These are phyloP conservation scores for Salvia splendens DNA, from an alignment of 257 asterid genomes.

Conservation along the genomic window DNA sequence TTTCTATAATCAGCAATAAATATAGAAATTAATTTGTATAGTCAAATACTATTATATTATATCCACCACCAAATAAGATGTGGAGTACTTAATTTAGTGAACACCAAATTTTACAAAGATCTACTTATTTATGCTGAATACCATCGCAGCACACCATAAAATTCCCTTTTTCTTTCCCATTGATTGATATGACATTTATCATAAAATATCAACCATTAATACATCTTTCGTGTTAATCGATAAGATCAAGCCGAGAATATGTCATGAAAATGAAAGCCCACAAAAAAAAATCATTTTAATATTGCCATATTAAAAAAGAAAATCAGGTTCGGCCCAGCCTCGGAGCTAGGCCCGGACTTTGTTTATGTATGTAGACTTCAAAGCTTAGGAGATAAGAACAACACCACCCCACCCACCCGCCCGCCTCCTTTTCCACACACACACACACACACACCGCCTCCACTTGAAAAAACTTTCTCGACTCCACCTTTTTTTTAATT, in stretches of 20 bases:
- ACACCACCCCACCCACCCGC: neutral
- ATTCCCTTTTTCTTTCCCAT: neutral
- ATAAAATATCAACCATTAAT: slow-evolving; percentile 2
- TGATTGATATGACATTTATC: slow-evolving; percentile 3
- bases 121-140: slow-evolving; percentile 3
- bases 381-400: slow-evolving; percentile 62
- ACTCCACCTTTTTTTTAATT: slow-evolving; percentile 29
- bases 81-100: slow-evolving; percentile 25
- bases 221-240: slow-evolving; percentile 17
- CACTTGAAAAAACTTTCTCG: slow-evolving; percentile 41
- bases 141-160: slow-evolving; percentile 15
- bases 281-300: slow-evolving; percentile 22
- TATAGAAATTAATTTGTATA: neutral
- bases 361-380: slow-evolving; percentile 37
- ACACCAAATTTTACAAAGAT: neutral
- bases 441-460: slow-evolving; percentile 44
- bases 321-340: slow-evolving; percentile 23
- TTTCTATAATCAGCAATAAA: neutral
- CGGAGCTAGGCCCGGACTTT: slow-evolving; percentile 61
- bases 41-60: slow-evolving; percentile 24
- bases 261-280: slow-evolving; percentile 46
- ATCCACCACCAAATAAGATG: neutral
- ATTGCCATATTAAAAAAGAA: too few relatives aligned
- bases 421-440: neutral
- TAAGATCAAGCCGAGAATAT: slow-evolving; percentile 38